Evolutionary conservation across 768 basidiomycete species (phyloP).

Genomic region (Auricularia cornea): DNA sequence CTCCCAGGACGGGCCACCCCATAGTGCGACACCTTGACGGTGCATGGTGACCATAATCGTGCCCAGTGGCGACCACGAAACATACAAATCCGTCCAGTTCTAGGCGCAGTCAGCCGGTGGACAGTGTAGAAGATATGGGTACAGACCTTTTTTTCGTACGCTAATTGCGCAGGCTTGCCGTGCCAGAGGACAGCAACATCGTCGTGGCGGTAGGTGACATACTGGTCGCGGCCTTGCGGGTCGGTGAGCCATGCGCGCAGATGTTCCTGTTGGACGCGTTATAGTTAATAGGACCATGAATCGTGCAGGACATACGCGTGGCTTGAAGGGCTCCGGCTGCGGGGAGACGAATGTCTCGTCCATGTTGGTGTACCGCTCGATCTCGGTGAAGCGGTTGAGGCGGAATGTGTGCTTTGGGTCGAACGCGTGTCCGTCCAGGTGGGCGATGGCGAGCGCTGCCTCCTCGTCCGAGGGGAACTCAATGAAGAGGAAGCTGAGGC

Average conservation of each 20-base stretch:
- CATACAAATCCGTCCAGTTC: conserved; percentile 97
- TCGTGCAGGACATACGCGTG: conserved; percentile 47
- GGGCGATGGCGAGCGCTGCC: conserved; percentile 54
- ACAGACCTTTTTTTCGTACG: conserved; percentile 64
- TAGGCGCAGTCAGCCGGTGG: conserved; percentile 21
- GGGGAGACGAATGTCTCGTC: conserved; percentile 77
- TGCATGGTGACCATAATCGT: conserved; percentile 93
- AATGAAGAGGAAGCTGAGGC: conserved; percentile 70
- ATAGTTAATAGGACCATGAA: background rate
- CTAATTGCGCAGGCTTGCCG: conserved; percentile 77
- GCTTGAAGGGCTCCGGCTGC: conserved; percentile 57
- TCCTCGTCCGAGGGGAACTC: conserved; percentile 67
- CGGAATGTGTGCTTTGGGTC: conserved; percentile 80
- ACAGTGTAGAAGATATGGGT: conserved; percentile 5
- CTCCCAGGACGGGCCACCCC: conserved; percentile 90
- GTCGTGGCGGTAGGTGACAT: conserved; percentile 87
- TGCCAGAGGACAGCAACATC: conserved; percentile 91
- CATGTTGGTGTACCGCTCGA: conserved; percentile 71
- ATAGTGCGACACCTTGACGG: conserved; percentile 89
- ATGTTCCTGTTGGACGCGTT: conserved; percentile 60
- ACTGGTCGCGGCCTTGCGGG: conserved; percentile 88
- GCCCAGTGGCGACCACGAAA: conserved; percentile 93
- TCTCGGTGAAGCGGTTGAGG: conserved; percentile 82
- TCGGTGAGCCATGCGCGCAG: conserved; percentile 93
- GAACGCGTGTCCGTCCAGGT: conserved; percentile 73